Percentiles rank a stretch among this genome's conserved stretches.
These are phyloP conservation scores for Aspergillus sparsus DNA, from an alignment of 495 filamentous ascomycete genomes.

Conservation along the genomic window DNA sequence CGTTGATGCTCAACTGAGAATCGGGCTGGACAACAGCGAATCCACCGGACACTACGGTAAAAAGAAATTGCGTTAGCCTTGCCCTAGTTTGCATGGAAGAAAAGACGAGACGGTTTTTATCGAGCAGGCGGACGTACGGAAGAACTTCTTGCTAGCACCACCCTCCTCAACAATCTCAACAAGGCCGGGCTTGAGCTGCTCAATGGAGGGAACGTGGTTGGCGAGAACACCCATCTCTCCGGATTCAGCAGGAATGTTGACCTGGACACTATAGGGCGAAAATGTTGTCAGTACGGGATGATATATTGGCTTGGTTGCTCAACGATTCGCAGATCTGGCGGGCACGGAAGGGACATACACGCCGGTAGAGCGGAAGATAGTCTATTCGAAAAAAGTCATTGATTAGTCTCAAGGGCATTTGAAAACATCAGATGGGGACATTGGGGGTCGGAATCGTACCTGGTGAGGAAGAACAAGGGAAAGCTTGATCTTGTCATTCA, in stretches of 20 bases:
- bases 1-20: slow-evolving; percentile 95
- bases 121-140: slow-evolving; percentile 68
- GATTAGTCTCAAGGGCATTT: slow-evolving; percentile 26
- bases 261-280: slow-evolving; percentile 73
- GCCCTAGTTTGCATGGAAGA: not conserved
- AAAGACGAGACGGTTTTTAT: slow-evolving; percentile 14
- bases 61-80: slow-evolving; percentile 27
- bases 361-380: slow-evolving; percentile 74
- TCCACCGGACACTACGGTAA: slow-evolving; percentile 79
- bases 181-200: slow-evolving; percentile 96
- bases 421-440: slow-evolving; percentile 2
- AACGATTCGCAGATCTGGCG: slow-evolving; percentile 12
- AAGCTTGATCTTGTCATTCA: slow-evolving; percentile 95
- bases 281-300: slow-evolving; percentile 37
- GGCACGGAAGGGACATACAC: slow-evolving; percentile 57
- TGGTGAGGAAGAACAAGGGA: slow-evolving; percentile 96
- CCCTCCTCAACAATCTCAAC: slow-evolving; percentile 95
- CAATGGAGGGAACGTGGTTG: slow-evolving; percentile 97
- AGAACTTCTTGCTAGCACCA: slow-evolving; percentile 93
- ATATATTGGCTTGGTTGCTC: slow-evolving; percentile 10
- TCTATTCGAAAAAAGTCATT: slow-evolving; percentile 41
- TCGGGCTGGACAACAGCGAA: slow-evolving; percentile 96
- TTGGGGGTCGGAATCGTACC: slow-evolving; percentile 59
- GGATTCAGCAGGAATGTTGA: slow-evolving; percentile 97
- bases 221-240: slow-evolving; percentile 99